These are phyloP conservation scores for Tetradesmus lagerheimii DNA, from an alignment of 139 green algal genomes.

Conservation along the genomic window DNA sequence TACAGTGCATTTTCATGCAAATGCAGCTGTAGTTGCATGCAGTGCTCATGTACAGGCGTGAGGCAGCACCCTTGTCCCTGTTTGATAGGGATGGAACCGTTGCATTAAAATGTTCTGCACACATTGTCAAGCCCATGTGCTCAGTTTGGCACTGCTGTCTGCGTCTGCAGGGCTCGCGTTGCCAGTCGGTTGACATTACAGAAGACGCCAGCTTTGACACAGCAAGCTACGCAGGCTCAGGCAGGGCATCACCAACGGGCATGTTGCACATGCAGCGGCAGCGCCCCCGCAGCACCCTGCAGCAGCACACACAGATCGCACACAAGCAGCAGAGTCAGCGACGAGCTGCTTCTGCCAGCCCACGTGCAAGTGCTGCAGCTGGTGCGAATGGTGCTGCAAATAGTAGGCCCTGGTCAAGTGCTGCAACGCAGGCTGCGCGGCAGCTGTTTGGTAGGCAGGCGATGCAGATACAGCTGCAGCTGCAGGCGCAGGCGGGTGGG, in stretches of 20 bases:
- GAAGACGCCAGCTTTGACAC: not conserved
- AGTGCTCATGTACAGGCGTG: no score
- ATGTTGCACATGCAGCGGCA: not conserved
- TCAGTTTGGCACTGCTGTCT: no score
- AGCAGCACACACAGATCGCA: not conserved
- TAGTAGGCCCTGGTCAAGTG: not conserved
- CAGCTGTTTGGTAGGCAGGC: not conserved
- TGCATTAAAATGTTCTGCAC: no score
- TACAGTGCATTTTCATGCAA: no score
- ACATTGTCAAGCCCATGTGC: no score
- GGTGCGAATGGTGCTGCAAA: not conserved
- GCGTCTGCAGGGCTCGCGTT: not conserved
- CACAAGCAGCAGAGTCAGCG: not conserved
- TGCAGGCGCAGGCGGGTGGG: not conserved
- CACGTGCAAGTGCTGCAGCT: not conserved
- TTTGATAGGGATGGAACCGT: no score
- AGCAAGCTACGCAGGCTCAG: not conserved
- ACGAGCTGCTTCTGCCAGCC: not conserved
- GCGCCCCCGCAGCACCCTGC: not conserved
- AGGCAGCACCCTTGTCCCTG: no score
- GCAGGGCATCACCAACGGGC: not conserved
- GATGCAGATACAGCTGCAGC: not conserved
- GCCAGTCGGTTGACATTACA: not conserved
- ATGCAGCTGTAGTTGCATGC: no score
- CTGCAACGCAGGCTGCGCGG: conserved; percentile 11